These are phyloP conservation scores for Blastocystis sp. DNA, from an alignment of 352 stramenopile genomes.

Conservation along the genomic window DNA sequence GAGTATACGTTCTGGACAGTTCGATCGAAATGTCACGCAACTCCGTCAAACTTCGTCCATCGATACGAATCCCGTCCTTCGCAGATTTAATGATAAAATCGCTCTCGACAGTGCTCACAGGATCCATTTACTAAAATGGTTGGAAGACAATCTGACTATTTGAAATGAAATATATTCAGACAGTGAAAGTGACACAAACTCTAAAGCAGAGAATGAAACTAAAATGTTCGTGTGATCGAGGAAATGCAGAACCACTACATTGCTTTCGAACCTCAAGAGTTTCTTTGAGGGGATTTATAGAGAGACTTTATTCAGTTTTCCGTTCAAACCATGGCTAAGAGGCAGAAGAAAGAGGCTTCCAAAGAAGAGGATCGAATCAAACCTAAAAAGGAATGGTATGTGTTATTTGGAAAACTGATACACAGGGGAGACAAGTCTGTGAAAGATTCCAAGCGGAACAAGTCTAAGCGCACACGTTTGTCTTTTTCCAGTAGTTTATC, in stretches of 20 bases:
- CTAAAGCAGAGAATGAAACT: neutral
- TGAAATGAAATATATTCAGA: neutral
- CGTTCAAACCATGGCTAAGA: neutral
- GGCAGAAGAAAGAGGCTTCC: neutral
- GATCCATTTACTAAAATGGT: constrained; percentile 35
- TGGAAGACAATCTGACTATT: neutral
- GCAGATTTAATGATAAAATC: constrained; percentile 52
- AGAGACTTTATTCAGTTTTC: neutral
- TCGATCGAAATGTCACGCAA: neutral
- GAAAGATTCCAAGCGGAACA: neutral
- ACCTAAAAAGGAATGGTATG: constrained; percentile 14
- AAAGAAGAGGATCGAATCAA: neutral
- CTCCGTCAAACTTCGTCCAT: constrained; percentile 38
- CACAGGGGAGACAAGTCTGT: neutral
- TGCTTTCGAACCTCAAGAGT: neutral
- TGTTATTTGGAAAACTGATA: neutral
- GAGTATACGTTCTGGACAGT: neutral
- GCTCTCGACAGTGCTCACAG: constrained; percentile 49
- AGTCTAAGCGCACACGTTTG: neutral
- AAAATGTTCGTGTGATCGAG: neutral
- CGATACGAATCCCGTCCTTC: constrained; percentile 45
- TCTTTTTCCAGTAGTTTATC: neutral
- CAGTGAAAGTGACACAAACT: neutral
- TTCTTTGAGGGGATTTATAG: neutral
- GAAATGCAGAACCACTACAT: constrained; percentile 15